A percentile compares a stretch with the other conserved stretches of the same genome.
Evolutionary conservation across 2,329 filamentous ascomycete genomes (phyloP).

Genomic region (Alternaria sp.): DNA sequence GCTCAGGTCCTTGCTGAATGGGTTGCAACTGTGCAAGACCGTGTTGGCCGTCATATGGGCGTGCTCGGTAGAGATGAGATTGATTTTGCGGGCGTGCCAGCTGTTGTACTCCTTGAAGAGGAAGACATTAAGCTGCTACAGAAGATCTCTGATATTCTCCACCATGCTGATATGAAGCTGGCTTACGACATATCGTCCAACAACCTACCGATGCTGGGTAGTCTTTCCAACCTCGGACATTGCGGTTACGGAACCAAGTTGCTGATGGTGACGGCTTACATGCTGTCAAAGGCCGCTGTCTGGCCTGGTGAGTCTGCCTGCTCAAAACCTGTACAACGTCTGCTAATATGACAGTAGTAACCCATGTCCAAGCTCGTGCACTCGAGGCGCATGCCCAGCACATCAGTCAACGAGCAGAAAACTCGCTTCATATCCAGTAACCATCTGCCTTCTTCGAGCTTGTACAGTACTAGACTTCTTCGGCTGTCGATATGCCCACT

Average conservation of each 20-base stretch:
- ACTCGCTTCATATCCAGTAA: slow-evolving; percentile 48
- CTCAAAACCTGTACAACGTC: background rate
- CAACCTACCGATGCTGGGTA: slow-evolving; percentile 57
- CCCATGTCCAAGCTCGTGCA: slow-evolving; percentile 71
- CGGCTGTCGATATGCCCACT: background rate
- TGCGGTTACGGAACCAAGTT: slow-evolving; percentile 86
- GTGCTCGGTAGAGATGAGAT: slow-evolving; percentile 83
- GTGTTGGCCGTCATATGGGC: slow-evolving; percentile 87
- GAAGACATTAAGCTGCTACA: slow-evolving; percentile 86
- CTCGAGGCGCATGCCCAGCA: slow-evolving; percentile 68
- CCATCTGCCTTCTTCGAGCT: slow-evolving; percentile 17
- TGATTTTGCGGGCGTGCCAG: slow-evolving; percentile 79
- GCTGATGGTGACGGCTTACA: slow-evolving; percentile 80
- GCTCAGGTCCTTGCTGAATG: slow-evolving; percentile 93
- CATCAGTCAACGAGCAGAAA: slow-evolving; percentile 66
- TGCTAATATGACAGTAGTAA: slow-evolving; percentile 57
- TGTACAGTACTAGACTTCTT: slow-evolving; percentile 25
- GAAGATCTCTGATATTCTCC: slow-evolving; percentile 81
- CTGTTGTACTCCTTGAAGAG: slow-evolving; percentile 87
- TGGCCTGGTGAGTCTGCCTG: slow-evolving; percentile 78
- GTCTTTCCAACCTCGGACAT: slow-evolving; percentile 62
- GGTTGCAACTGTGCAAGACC: slow-evolving; percentile 90
- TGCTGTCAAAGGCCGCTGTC: slow-evolving; percentile 86
- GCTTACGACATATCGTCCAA: slow-evolving; percentile 59
- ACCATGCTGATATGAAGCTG: slow-evolving; percentile 80